Evolutionary conservation across 208 protist species (phyloP).

Genomic region (Ichthyophonus hoferi): DNA sequence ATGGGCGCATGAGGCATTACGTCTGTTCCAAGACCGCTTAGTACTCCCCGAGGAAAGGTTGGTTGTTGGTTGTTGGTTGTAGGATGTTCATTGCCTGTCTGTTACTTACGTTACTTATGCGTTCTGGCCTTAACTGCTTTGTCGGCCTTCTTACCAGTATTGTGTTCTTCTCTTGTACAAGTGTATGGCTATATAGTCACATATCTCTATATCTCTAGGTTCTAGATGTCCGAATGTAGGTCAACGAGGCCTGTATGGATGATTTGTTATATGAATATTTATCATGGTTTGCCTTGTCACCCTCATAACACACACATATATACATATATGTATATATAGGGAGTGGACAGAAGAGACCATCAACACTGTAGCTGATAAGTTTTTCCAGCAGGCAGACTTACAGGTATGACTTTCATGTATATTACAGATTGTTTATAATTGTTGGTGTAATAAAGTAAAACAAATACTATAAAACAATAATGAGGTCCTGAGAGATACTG

Average conservation of each 20-base stretch:
- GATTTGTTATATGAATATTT: too few species aligned
- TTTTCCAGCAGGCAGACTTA: constrained; percentile 59
- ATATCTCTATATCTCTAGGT: too few species aligned
- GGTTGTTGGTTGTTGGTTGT: neutral
- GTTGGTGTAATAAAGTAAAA: too few species aligned
- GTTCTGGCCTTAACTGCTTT: neutral
- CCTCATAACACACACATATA: too few species aligned
- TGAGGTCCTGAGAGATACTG: too few species aligned
- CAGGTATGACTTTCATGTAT: too few species aligned
- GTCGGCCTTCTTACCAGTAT: neutral
- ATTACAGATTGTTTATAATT: too few species aligned
- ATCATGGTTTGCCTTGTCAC: too few species aligned
- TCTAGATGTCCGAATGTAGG: too few species aligned
- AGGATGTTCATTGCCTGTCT: neutral
- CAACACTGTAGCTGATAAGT: constrained; percentile 67
- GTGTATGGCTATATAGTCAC: too few species aligned
- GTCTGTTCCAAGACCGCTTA: constrained; percentile 66
- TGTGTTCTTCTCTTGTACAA: constrained; percentile 79
- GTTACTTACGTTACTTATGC: neutral
- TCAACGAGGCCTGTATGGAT: too few species aligned
- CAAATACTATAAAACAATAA: too few species aligned
- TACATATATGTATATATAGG: constrained; percentile 82
- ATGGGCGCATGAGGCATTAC: constrained; percentile 91
- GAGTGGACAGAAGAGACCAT: constrained; percentile 82
- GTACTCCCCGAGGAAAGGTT: constrained; percentile 19